Base-by-base conservation (phyloP, 2,329 filamentous ascomycete species). In the Cordyceps sp. region DNA sequence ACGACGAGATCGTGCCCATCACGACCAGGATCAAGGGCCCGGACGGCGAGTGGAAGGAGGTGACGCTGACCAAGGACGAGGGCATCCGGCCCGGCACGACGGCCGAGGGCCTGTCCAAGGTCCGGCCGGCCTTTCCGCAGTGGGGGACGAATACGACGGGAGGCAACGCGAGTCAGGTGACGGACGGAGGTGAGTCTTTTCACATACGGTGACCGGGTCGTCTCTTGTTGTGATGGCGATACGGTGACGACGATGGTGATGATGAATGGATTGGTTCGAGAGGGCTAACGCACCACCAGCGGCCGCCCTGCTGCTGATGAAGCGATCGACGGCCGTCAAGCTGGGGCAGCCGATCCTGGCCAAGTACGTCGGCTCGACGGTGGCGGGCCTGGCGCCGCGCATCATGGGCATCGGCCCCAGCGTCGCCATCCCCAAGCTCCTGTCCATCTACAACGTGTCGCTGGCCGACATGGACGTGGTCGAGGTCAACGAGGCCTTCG, bases 401-500 rank as follows among this genome's bases (percentile, higher is more conserved):
- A 85, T 98, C 60, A 98, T 98, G 90, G 90, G 88, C 41, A 93
- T 96, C 43, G 82, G 82, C 34, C 82, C 82, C 23, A 74, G 74
- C 27, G 57, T 78, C 23, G 74, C 72, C 36, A 78, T 79, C 40
- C 74, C 74, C 40, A 98, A 98, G 71, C 73, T 98, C 20, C 70
- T 98, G 29, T 58, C 59, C 49, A 78, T 90, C 61, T 75, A 78
- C 67, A 74, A 78, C 57, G 58, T 98, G 38, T 71, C 67, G 17
- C 62, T 93, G 33, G 70, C 78, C 36, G 90, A 96, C 45, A 71
- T 90, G 39, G 90, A 98, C 49, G 69, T 96, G 23, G 66, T 88
- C 44, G 90, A 96, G 68, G 60, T 98, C 50, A 98, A 98, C 63
- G 90, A 98, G 68, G 90, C 90, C 2, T 98, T 98, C 48, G 88